These are phyloP conservation scores for Sugiyamaella japonica DNA, from an alignment of 1,139 yeast genomes.

Conservation along the genomic window DNA sequence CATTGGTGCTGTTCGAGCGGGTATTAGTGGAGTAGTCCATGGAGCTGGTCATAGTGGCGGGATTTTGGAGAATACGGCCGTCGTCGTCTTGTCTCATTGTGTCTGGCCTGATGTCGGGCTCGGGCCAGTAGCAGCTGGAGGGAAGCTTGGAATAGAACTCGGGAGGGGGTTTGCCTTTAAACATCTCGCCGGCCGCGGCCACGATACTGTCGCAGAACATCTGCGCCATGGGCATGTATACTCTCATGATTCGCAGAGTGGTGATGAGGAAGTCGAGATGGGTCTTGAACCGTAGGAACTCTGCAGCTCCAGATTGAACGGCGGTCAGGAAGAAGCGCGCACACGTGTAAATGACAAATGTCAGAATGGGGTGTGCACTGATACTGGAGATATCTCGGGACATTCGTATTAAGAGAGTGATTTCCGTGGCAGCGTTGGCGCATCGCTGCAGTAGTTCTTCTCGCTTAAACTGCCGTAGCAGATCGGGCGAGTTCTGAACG, in stretches of 20 bases:
- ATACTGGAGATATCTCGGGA: constrained; percentile 25
- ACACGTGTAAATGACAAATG: constrained; percentile 31
- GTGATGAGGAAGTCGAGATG: constrained; percentile 33
- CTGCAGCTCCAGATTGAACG: constrained; percentile 23
- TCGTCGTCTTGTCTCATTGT: constrained; percentile 8
- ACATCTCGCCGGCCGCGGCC: constrained; percentile 17
- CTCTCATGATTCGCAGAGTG: constrained; percentile 26
- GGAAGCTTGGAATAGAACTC: constrained; percentile 8
- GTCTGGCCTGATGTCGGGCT: constrained; percentile 11
- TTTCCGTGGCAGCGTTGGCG: constrained; percentile 28
- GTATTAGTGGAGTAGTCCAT: neutral
- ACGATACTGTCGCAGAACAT: constrained; percentile 26
- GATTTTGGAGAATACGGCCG: neutral
- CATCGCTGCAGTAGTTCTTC: constrained; percentile 27
- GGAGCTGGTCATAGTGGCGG: constrained; percentile 1
- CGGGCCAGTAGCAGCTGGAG: constrained; percentile 16
- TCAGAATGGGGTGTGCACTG: constrained; percentile 24
- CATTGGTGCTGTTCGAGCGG: neutral
- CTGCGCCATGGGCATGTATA: constrained; percentile 26
- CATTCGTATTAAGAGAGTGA: constrained; percentile 27
- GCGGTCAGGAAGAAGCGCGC: constrained; percentile 32
- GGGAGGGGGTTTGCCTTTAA: constrained; percentile 5
- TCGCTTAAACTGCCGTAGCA: constrained; percentile 20
- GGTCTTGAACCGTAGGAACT: constrained; percentile 17
- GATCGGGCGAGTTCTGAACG: constrained; percentile 21